Evolutionary conservation across 2,329 filamentous ascomycete genomes (phyloP), one percentile per base, ranked within the genome.

Genomic region (Colletotrichum chlorophyti): DNA sequence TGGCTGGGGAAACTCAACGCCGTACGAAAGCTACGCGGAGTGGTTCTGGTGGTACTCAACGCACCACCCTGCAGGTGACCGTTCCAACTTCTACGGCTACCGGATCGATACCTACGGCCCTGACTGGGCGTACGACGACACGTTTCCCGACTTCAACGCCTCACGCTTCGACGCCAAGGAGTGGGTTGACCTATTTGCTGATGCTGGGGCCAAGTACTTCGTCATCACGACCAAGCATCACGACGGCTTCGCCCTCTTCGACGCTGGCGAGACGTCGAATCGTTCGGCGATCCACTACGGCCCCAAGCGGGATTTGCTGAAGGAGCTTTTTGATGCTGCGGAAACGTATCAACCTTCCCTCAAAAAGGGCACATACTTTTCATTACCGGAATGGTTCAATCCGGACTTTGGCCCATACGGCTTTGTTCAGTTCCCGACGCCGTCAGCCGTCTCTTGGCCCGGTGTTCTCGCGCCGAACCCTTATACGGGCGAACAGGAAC

Each of bases 111-210:
- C 75, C 0, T 85, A 81, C 60, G 83, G 83, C 0, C 74, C 74
- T 0, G 65, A 83, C 24, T 73, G 80, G 63, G 75, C 75, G 11
- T 86, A 86, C 64, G 83, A 86, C 60, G 82, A 86, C 65, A 81
- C 80, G 49, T 80, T 85, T 63, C 67, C 71, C 3, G 73, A 81
- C 57, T 86, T 84, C 68, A 85, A 80, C 0, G 80, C 80, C 0
- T 70, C 73, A 0, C 65, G 66, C 1, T 86, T 74, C 62, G 73
- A 83, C 61, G 75, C 83, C 0, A 83, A 80, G 51, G 78, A 74
- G 31, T 83, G 80, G 79, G 79, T 83, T 2, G 79, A 83, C 62
- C 73, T 83, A 1, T 78, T 83, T 52, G 76, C 78, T 2, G 79
- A 80, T 31, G 74, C 80, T 2, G 81, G 80, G 7, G 81, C 81